These are phyloP conservation scores for Parsonsia alboflavescens DNA, from an alignment of 257 asterid genomes.

Conservation along the genomic window DNA sequence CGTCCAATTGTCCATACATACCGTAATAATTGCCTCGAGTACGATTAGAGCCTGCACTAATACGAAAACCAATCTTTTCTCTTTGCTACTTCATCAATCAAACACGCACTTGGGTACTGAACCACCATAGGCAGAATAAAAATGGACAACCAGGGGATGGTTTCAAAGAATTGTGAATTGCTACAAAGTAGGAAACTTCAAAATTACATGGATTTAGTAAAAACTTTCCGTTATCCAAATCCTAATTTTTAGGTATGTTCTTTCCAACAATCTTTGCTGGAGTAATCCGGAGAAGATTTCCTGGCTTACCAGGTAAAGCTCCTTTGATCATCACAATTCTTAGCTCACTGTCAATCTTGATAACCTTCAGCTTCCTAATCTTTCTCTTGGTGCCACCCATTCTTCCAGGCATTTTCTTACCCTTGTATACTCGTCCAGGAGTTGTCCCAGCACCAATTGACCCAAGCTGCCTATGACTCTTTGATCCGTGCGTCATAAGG, in stretches of 20 bases:
- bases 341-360: conserved; percentile 81
- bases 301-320: conserved; percentile 96
- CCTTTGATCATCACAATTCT: conserved; percentile 81
- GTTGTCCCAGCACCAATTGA: conserved; percentile 99
- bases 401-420: conserved; percentile 98
- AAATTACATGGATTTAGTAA: neutral
- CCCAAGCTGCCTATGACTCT: conserved; percentile 88
- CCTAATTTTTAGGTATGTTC: conserved; percentile 67
- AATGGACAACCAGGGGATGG: neutral
- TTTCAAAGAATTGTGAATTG: too few relatives aligned
- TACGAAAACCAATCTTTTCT: neutral
- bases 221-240: neutral
- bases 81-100: neutral
- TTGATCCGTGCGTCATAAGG: conserved; percentile 92
- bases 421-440: conserved; percentile 85
- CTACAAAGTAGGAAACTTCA: neutral
- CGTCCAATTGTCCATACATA: too few relatives aligned
- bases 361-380: conserved; percentile 72
- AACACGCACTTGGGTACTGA: neutral
- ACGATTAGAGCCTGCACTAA: too few relatives aligned
- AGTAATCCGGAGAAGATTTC: conserved; percentile 86
- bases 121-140: neutral
- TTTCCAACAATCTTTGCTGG: conserved; percentile 94
- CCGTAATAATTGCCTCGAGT: too few relatives aligned
- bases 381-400: conserved; percentile 92